Evolutionary conservation across 441 rosid genomes (phyloP).

Genomic region (Erodium trifolium): DNA sequence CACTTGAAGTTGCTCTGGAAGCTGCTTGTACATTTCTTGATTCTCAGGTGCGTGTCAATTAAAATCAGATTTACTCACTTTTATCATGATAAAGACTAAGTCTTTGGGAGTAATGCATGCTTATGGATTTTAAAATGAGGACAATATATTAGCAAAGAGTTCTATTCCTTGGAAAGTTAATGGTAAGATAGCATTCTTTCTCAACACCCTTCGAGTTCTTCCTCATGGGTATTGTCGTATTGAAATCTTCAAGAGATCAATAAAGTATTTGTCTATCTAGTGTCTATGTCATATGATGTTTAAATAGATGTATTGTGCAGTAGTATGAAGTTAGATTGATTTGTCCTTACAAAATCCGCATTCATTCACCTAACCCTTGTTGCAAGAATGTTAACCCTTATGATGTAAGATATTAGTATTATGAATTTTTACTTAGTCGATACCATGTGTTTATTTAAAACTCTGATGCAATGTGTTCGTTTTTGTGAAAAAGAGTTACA

Average conservation of each 20-base stretch:
- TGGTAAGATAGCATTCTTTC: background rate
- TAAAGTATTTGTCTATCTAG: background rate
- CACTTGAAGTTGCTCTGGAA: constrained; percentile 51
- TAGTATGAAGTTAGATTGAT: background rate
- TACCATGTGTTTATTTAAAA: too few relatives aligned
- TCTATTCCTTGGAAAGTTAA: background rate
- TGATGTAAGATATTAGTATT: too few relatives aligned
- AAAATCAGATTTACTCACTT: background rate
- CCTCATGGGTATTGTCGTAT: background rate
- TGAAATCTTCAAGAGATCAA: background rate
- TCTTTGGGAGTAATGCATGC: background rate
- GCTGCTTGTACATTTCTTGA: too few relatives aligned
- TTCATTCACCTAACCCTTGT: too few relatives aligned
- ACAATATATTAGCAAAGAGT: background rate
- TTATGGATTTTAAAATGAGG: background rate
- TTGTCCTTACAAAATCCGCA: too few relatives aligned
- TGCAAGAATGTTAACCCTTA: too few relatives aligned
- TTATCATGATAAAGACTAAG: background rate
- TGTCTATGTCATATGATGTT: background rate
- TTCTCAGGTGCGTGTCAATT: constrained; percentile 55
- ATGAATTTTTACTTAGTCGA: too few relatives aligned
- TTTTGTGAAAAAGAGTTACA: too few relatives aligned
- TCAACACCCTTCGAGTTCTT: background rate
- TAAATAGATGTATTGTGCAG: background rate
- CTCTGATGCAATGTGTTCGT: too few relatives aligned